A percentile compares a stretch with the other conserved stretches of the same genome.
Evolutionary conservation across 169 alveolate species (phyloP).

Genomic region (Cyclospora cayetanensis): DNA sequence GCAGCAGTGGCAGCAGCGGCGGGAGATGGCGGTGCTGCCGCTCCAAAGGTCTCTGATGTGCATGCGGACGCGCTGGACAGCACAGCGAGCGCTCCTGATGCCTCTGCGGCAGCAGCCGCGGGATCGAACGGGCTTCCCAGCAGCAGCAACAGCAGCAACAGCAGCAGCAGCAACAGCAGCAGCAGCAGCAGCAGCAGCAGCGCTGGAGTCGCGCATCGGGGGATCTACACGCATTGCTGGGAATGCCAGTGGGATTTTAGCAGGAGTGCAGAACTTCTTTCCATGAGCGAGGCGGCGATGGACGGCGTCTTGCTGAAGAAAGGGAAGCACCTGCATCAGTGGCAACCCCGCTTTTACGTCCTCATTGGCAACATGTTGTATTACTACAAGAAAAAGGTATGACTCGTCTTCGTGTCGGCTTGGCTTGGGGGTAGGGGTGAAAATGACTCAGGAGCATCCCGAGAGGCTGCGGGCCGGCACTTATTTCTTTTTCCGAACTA

Average conservation of each 20-base stretch:
- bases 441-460: no score
- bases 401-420: no score
- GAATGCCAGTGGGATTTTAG: conserved; percentile 78
- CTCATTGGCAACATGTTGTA: conserved; percentile 85
- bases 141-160: background rate
- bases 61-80: background rate
- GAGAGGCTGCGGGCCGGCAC: background rate
- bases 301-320: conserved; percentile 86
- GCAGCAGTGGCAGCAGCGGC: background rate
- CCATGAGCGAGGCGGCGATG: conserved; percentile 71
- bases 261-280: conserved; percentile 69
- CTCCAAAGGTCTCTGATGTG: background rate
- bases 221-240: conserved; percentile 72
- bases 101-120: background rate
- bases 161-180: background rate
- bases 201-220: background rate
- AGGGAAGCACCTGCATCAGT: conserved; percentile 84
- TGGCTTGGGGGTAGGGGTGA: no score
- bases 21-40: background rate
- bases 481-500: background rate
- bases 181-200: conserved; percentile 23
- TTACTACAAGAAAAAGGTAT: conserved; percentile 80
- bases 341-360: conserved; percentile 85
- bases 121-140: background rate
- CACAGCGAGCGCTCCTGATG: background rate